phyloP scores from a whole-genome alignment of 192 early-diverging fungal species.

The Diversispora eburnea region DNA sequence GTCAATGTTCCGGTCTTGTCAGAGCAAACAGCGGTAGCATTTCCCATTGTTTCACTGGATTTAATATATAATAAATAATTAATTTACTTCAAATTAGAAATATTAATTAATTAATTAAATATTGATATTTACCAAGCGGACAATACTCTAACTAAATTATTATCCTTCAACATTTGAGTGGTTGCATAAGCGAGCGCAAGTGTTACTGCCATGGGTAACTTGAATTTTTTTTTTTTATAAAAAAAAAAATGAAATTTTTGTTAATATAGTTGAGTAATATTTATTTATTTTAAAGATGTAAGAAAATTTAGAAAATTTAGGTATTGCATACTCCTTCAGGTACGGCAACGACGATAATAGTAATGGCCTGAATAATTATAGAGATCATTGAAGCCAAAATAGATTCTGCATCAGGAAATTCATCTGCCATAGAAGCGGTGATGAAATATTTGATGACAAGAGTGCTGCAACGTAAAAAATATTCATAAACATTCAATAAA shows the following conservation, averaged over 20 bases:
- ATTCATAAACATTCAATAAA: background rate
- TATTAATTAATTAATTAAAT: no score
- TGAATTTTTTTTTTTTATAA: background rate
- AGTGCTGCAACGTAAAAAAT: conserved; percentile 27
- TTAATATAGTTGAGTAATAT: background rate
- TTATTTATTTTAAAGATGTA: background rate
- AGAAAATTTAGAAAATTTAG: background rate
- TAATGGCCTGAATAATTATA: conserved; percentile 79
- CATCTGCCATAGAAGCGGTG: conserved; percentile 46
- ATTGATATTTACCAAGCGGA: conserved; percentile 46
- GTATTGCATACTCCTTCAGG: conserved; percentile 61
- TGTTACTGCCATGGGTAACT: conserved; percentile 81
- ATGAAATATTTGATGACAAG: conserved; percentile 64
- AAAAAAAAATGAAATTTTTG: background rate
- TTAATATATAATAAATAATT: background rate
- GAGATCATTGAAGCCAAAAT: conserved; percentile 60
- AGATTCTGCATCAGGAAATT: conserved; percentile 53
- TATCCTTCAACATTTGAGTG: conserved; percentile 77
- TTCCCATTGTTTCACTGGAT: conserved; percentile 74
- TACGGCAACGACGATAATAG: conserved; percentile 78
- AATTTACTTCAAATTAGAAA: background rate
- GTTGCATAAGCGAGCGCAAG: conserved; percentile 80
- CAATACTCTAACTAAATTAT: conserved; percentile 76
- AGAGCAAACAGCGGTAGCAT: conserved; percentile 77
- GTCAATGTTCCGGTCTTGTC: conserved; percentile 90